These are phyloP conservation scores for Aspergillus hancockii DNA, from an alignment of 495 filamentous ascomycete genomes.

Conservation along the genomic window DNA sequence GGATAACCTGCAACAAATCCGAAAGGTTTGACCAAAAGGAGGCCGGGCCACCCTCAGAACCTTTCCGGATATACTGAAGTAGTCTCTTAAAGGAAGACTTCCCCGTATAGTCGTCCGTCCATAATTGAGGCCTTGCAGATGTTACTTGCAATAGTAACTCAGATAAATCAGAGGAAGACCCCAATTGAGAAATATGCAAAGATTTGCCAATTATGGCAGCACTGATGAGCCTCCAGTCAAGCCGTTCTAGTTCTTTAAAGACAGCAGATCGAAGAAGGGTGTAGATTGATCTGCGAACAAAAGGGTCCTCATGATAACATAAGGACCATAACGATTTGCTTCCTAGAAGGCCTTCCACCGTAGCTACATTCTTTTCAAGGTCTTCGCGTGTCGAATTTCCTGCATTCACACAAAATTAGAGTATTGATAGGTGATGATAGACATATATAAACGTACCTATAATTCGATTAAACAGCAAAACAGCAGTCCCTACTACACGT, in stretches of 20 bases:
- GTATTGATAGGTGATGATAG: not conserved
- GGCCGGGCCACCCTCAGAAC: constrained; percentile 70
- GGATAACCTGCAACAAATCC: constrained; percentile 60
- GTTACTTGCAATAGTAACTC: constrained; percentile 65
- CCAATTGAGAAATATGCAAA: constrained; percentile 64
- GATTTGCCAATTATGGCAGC: constrained; percentile 67
- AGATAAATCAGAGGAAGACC: constrained; percentile 71
- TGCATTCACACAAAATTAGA: constrained; percentile 18
- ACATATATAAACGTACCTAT: constrained; percentile 36
- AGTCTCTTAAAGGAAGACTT: constrained; percentile 69
- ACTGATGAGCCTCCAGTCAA: constrained; percentile 65
- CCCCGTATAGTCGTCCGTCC: constrained; percentile 66
- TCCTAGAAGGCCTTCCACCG: constrained; percentile 58
- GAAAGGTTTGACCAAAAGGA: constrained; percentile 72
- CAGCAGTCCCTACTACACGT: constrained; percentile 67
- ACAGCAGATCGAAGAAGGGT: constrained; percentile 63
- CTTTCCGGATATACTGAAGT: constrained; percentile 73
- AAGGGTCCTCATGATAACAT: constrained; percentile 63
- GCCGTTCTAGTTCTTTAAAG: constrained; percentile 55
- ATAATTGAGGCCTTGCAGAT: constrained; percentile 62
- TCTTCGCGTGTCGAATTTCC: constrained; percentile 50
- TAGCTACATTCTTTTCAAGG: constrained; percentile 46
- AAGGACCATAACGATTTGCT: constrained; percentile 77
- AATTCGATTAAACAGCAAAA: constrained; percentile 47
- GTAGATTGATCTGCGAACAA: constrained; percentile 70